Base-by-base conservation (phyloP, 2,329 filamentous ascomycete genomes). In the Thermothelomyces thermophilus region DNA sequence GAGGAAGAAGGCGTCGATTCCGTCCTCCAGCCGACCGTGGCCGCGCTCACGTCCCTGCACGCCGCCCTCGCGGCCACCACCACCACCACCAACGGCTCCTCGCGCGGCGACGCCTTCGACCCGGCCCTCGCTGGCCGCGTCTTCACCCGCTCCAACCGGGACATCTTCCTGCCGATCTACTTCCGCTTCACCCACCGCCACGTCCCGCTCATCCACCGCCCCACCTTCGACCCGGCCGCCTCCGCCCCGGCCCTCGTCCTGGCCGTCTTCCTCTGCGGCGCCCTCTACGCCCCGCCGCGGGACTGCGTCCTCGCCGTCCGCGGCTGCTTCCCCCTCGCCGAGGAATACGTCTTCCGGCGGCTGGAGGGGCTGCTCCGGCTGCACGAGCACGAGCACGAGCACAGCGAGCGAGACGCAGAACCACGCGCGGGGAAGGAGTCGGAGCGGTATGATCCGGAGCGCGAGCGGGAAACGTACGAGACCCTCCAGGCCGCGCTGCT, bases 201-300 rank as follows among this genome's bases (percentile, higher is more conserved):
- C 50, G 58, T 64, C 10, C 62, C 63, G 19, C 44, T 64, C 16
- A 22, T 61, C 2, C 63, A 65, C 55, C 54, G 56, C 6, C 55
- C 62, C 5, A 53, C 51, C 9, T 65, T 64, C 36, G 50, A 53
- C 17, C 33, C 45, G 8, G 49, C 53, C 8, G 43, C 48, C 3
- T 40, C 44, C 19, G 2, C 50, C 3, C 44, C 44, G 5, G 34
- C 45, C 5, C 30, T 51, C 19, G 16, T 44, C 6, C 34, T 51
- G 2, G 44, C 24, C 9, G 14, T 46, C 2, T 40, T 35, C 22
- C 20, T 51, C 7, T 43, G 40, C 17, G 50, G 50, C 5, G 34
- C 50, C 7, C 16, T 33, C 4, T 51, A 44, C 17, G 20, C 44
- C 1, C 33, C 50, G 14, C 50, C 50, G 19, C 17, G 50, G 19